Conservation (phyloP, 306 rosid species). For the Senna siamea region DNA sequence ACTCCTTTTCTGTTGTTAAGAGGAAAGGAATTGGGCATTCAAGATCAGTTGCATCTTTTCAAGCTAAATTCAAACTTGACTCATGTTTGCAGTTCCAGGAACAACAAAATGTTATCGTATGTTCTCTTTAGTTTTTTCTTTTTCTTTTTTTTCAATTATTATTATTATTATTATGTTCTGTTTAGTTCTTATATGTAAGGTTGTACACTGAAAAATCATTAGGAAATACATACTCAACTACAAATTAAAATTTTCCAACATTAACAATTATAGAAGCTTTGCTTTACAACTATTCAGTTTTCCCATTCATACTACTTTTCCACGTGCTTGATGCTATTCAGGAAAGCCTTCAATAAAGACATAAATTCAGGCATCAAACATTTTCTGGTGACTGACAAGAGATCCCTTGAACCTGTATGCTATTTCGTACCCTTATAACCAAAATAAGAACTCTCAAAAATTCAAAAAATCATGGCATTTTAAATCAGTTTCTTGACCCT, state of each 20-base stretch:
- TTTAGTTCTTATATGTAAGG: not conserved
- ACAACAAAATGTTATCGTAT: too few species aligned
- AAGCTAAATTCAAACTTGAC: too few species aligned
- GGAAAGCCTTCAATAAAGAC: not conserved
- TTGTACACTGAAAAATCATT: slow-evolving; percentile 1
- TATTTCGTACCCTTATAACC: slow-evolving; percentile 11
- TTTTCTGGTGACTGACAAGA: slow-evolving; percentile 12
- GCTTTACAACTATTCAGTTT: not conserved
- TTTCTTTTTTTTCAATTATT: too few species aligned
- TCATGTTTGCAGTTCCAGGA: too few species aligned
- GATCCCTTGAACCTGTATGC: slow-evolving; percentile 12
- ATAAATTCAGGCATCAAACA: slow-evolving; percentile 25
- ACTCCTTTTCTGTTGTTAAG: too few species aligned
- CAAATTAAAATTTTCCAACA: slow-evolving; percentile 12
- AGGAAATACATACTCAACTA: not conserved
- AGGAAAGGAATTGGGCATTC: too few species aligned
- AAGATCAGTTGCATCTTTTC: too few species aligned
- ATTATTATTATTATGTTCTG: too few species aligned
- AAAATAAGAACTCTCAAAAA: slow-evolving; percentile 8
- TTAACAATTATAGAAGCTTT: slow-evolving; percentile 25
- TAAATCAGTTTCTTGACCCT: slow-evolving; percentile 42
- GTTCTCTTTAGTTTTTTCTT: too few species aligned
- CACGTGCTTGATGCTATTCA: slow-evolving; percentile 22
- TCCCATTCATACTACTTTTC: not conserved
- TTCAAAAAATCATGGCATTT: not conserved